Evolutionary conservation across 1,284 basidiomycete genomes (phyloP), one percentile per base, ranked within the genome.

Genomic region (Trichosporon sp.): DNA sequence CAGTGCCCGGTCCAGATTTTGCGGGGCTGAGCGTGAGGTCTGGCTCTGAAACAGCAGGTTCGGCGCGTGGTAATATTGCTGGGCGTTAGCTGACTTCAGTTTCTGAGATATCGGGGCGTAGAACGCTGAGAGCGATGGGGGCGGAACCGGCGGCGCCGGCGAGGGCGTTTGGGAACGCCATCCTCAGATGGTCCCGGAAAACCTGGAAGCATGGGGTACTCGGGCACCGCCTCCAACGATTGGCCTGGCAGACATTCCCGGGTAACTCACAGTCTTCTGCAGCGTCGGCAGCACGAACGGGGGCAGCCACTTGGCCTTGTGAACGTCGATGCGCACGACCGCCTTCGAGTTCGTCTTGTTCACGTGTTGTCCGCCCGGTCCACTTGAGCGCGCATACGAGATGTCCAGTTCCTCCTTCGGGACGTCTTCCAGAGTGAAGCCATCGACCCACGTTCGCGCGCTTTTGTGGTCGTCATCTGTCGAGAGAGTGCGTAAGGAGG

Each of bases 261-360:
- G 21, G 10, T 79, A 12, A 79, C 82, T 75, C 67, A 84, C 83
- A 5, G 79, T 78, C 68, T 75, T 71, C n/a, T 68, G 63, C 21
- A 84, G 68, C 21, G 77, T 75, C 2, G 72, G 59, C 5, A 82
- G 66, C 7, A 83, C 72, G 69, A 83, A 84, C 1, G 71, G 71
- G 1, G 83, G 83, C 43, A 84, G 68, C 83, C 83, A 84, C 21
- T 75, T 63, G 1, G 78, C 78, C 21, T 69, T 68, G 19, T 74
- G 65, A 5, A 82, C 48, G 67, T 76, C 70, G 56, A 77, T 77
- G 26, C 80, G 74, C 1, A 84, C 54, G 0, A 80, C 77, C 4
- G 83, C 83, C 73, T 84, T 84, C 4, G 83, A 83, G 72, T 79
- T 81, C 14, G 83, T 82, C 75, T 82, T 84, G 70, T 84, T 84